These are phyloP conservation scores for Claviceps sp. DNA, from an alignment of 2,329 filamentous ascomycete genomes.

Conservation along the genomic window DNA sequence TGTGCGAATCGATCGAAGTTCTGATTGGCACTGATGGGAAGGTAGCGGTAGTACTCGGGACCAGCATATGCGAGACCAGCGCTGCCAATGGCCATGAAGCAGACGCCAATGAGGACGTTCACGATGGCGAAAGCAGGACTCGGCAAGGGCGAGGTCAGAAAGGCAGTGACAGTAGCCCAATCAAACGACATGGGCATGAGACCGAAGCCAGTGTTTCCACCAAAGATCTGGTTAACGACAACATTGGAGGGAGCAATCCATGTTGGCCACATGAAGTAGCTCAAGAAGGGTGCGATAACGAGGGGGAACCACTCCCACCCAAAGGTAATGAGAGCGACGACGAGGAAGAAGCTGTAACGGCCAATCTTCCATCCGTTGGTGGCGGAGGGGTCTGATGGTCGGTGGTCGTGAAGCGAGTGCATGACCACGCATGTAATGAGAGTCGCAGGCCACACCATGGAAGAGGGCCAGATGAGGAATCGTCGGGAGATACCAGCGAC, in stretches of 20 bases:
- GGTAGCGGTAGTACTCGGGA: slow-evolving; percentile 37
- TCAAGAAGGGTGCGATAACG: slow-evolving; percentile 44
- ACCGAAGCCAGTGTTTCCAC: slow-evolving; percentile 45
- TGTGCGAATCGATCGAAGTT: slow-evolving; percentile 47
- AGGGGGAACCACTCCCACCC: slow-evolving; percentile 46
- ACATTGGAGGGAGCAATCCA: slow-evolving; percentile 51
- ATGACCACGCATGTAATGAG: slow-evolving; percentile 50
- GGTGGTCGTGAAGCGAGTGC: slow-evolving; percentile 50
- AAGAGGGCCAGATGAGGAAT: slow-evolving; percentile 46
- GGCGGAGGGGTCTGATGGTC: slow-evolving; percentile 33
- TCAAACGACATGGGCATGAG: slow-evolving; percentile 54
- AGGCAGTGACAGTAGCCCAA: slow-evolving; percentile 48
- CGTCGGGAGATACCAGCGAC: slow-evolving; percentile 45
- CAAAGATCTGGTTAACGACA: slow-evolving; percentile 52
- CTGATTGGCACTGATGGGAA: slow-evolving; percentile 39
- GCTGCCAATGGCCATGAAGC: slow-evolving; percentile 37
- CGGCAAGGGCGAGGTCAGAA: slow-evolving; percentile 42
- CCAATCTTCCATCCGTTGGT: slow-evolving; percentile 45
- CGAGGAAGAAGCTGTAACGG: slow-evolving; percentile 44
- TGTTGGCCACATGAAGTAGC: slow-evolving; percentile 44
- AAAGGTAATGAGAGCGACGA: slow-evolving; percentile 36
- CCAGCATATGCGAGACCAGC: slow-evolving; percentile 38
- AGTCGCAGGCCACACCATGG: slow-evolving; percentile 51
- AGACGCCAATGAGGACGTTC: slow-evolving; percentile 41
- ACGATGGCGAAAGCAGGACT: slow-evolving; percentile 46